phyloP scores from a whole-genome alignment of 306 rosid species.

The Quercus robur region DNA sequence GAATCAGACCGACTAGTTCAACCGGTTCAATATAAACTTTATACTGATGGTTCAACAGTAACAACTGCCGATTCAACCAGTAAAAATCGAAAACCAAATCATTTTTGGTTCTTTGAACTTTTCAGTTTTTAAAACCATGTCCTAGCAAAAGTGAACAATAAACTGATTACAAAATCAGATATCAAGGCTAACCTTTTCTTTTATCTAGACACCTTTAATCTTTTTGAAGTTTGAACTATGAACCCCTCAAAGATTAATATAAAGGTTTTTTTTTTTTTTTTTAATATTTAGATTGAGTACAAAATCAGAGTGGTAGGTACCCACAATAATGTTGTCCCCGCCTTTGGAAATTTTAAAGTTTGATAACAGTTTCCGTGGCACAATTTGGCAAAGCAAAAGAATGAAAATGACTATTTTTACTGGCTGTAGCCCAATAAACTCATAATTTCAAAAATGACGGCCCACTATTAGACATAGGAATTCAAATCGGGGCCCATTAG shows the following conservation, averaged over 20 bases:
- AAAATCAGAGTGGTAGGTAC: neutral
- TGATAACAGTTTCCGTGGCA: neutral
- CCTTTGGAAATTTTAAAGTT: neutral
- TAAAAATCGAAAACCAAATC: too few relatives aligned
- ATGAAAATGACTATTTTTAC: neutral
- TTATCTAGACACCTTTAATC: neutral
- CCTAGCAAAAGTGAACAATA: too few relatives aligned
- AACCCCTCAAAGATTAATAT: neutral
- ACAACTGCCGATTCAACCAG: too few relatives aligned
- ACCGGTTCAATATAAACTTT: too few relatives aligned
- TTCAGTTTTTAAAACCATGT: too few relatives aligned
- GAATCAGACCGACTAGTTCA: too few relatives aligned
- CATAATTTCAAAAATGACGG: conserved; percentile 16
- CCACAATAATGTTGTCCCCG: neutral
- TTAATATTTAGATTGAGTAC: neutral
- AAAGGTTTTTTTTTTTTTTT: neutral
- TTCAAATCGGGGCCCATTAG: neutral
- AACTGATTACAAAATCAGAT: too few relatives aligned
- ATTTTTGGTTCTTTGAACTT: too few relatives aligned
- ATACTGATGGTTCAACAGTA: too few relatives aligned
- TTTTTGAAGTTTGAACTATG: neutral
- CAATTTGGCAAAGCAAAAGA: neutral
- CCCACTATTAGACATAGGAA: neutral
- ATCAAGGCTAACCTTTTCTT: too few relatives aligned
- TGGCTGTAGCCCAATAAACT: neutral